A percentile compares a stretch with the other conserved stretches of the same genome.
These are phyloP conservation scores for Rhynchosporium graminicola DNA, from an alignment of 2,329 filamentous ascomycete genomes.

Conservation along the genomic window DNA sequence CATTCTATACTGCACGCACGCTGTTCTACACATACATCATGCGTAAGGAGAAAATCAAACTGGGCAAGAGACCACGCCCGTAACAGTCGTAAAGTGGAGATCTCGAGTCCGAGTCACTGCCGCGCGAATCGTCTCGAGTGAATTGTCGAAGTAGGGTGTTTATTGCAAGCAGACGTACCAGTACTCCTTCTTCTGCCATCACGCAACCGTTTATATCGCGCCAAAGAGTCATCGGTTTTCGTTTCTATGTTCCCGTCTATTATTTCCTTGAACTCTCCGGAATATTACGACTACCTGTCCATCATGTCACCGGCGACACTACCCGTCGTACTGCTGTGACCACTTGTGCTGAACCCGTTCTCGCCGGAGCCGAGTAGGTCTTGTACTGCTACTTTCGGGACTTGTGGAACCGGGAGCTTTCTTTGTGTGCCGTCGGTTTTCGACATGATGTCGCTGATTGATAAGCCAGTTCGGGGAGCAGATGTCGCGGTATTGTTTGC, in stretches of 20 bases:
- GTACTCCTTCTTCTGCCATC: slow-evolving; percentile 19
- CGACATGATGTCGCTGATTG: slow-evolving; percentile 90
- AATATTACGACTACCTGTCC: slow-evolving; percentile 47
- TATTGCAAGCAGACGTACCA: neutral
- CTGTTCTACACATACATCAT: slow-evolving; percentile 32
- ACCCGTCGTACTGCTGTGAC: slow-evolving; percentile 74
- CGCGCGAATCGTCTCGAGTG: slow-evolving; percentile 1
- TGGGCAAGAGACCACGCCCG: neutral
- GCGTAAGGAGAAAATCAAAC: slow-evolving; percentile 2
- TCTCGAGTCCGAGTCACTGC: slow-evolving; percentile 12
- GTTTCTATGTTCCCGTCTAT: neutral
- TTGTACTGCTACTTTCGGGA: slow-evolving; percentile 86
- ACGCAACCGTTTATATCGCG: slow-evolving; percentile 23
- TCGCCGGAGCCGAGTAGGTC: slow-evolving; percentile 72
- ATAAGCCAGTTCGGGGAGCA: slow-evolving; percentile 64
- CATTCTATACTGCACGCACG: slow-evolving; percentile 33
- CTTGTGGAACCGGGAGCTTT: slow-evolving; percentile 87
- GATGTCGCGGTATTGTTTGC: slow-evolving; percentile 42
- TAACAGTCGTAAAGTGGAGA: slow-evolving; percentile 21
- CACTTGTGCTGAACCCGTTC: slow-evolving; percentile 63
- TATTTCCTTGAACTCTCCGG: neutral
- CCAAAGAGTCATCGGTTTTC: slow-evolving; percentile 10
- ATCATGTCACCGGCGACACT: slow-evolving; percentile 72
- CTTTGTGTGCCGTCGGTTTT: slow-evolving; percentile 82
- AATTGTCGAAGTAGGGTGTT: slow-evolving; percentile 17